Evolutionary conservation across 306 rosid species (phyloP).

Genomic region (Hippophae tibetana): DNA sequence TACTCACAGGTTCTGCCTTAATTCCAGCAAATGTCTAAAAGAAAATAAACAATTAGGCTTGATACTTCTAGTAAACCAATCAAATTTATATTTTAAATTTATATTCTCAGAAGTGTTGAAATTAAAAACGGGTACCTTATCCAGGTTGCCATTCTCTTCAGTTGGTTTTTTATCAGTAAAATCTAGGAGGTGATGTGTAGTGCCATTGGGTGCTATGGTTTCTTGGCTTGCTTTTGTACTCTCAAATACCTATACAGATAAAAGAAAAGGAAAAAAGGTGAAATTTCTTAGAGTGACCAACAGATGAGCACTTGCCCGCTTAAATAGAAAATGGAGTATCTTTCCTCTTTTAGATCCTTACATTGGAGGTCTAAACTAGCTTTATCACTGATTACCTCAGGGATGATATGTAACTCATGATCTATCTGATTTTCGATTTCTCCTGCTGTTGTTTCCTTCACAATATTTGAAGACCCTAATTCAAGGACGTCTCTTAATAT

Average conservation of each 20-base stretch:
- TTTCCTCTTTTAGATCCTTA: slow-evolving; percentile 2
- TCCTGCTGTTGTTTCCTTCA: slow-evolving; percentile 9
- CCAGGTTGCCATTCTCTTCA: slow-evolving; percentile 7
- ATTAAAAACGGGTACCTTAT: slow-evolving; percentile 16
- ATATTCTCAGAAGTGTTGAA: not conserved
- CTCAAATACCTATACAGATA: slow-evolving; percentile 14
- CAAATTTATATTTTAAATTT: not conserved
- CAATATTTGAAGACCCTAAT: slow-evolving; percentile 10
- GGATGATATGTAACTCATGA: slow-evolving; percentile 1
- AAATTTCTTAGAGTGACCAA: no score
- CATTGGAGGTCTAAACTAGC: slow-evolving; percentile 6
- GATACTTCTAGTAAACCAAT: not conserved
- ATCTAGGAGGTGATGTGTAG: slow-evolving; percentile 11
- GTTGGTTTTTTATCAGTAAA: not conserved
- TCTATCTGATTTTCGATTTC: slow-evolving; percentile 13
- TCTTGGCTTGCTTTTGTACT: slow-evolving; percentile 10
- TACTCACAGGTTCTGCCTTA: slow-evolving; percentile 6
- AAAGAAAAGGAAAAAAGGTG: no score
- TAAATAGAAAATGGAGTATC: not conserved
- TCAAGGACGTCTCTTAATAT: not conserved
- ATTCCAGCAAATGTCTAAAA: slow-evolving; percentile 9
- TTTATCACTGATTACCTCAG: slow-evolving; percentile 8
- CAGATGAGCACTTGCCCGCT: no score
- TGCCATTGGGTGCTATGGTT: slow-evolving; percentile 9
- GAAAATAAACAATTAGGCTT: not conserved